Evolutionary conservation across 2,329 filamentous ascomycete species (phyloP).

Genomic region (Epichloe aotearoae): DNA sequence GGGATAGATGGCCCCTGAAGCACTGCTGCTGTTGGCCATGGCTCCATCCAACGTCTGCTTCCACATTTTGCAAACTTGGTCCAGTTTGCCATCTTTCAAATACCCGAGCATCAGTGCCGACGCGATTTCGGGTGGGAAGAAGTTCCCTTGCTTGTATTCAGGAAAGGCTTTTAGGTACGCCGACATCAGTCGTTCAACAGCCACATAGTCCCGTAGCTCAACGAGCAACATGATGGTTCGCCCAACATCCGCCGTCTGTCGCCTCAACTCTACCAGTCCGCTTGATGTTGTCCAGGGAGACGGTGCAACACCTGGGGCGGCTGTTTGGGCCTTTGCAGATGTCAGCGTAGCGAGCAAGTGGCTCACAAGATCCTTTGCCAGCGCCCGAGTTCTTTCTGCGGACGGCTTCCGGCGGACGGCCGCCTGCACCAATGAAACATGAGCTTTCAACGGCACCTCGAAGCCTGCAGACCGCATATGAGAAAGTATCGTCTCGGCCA

Average conservation of each 20-base stretch:
- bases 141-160: constrained; percentile 16
- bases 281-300: constrained; percentile 5
- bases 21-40: constrained; percentile 20
- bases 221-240: constrained; percentile 22
- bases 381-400: constrained; percentile 11
- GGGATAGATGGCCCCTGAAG: constrained; percentile 23
- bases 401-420: constrained; percentile 15
- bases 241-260: constrained; percentile 18
- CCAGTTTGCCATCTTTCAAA: constrained; percentile 40
- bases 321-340: background rate
- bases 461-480: constrained; percentile 30
- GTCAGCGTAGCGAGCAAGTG: constrained; percentile 14
- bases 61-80: constrained; percentile 56
- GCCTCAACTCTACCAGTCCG: constrained; percentile 12
- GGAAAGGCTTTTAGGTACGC: constrained; percentile 34
- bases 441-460: constrained; percentile 27
- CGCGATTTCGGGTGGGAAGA: constrained; percentile 41
- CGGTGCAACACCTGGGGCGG: background rate
- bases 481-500: constrained; percentile 27
- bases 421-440: constrained; percentile 30
- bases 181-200: constrained; percentile 43
- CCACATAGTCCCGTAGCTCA: constrained; percentile 31
- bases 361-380: constrained; percentile 17
- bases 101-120: constrained; percentile 56
- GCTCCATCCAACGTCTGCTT: constrained; percentile 41